Evolutionary conservation across 495 filamentous ascomycete genomes (phyloP), one percentile per base, ranked within the genome.

Genomic region (Melanomma pulvis-pyrius): DNA sequence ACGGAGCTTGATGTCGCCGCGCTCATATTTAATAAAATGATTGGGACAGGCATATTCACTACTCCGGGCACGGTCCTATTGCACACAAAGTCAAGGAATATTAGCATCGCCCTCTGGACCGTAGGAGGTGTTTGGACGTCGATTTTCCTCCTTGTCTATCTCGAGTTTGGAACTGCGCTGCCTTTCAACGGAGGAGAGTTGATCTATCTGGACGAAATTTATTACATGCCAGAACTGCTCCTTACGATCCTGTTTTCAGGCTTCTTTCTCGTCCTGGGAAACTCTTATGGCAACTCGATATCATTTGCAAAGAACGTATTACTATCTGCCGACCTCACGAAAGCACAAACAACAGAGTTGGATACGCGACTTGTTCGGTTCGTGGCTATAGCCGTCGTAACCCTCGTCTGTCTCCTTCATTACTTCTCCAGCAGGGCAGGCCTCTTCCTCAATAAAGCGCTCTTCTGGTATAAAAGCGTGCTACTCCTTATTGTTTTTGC

Each of bases 271-370:
- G 39, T 44, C 3, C 39, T 44, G 9, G 39, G 5, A n/a, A 44
- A 44, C 39, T 44, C 39, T 15, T 44, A 58, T 36, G 63, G 63
- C 41, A 65, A 65, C 21, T 30, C 50, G 19, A 41, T 65, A 22
- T 17, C 28, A 5, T 65, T 65, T 30, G 63, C 63, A 21, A 65
- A 65, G 19, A 54, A 65, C 21, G 52, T 65, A 25, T 41, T 65
- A 13, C 24, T 59, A 8, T 36, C 53, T 2, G 53, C 54, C 7
- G 24, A 59, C 26, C 7, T 19, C 4, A 19, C 52, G 3, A 39
- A 55, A 12, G 19, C 39, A 15, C n/a, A 29, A 34, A 47, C 53
- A 21, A 48, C n/a, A n/a, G 63, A 65, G 1, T 44, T 65, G 17
- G 63, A 65, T 48, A 4, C 53, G 24, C 63, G 63, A 12, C 41